These are phyloP conservation scores for Dalbergia cochinchinensis DNA, from an alignment of 306 rosid genomes.

Conservation along the genomic window DNA sequence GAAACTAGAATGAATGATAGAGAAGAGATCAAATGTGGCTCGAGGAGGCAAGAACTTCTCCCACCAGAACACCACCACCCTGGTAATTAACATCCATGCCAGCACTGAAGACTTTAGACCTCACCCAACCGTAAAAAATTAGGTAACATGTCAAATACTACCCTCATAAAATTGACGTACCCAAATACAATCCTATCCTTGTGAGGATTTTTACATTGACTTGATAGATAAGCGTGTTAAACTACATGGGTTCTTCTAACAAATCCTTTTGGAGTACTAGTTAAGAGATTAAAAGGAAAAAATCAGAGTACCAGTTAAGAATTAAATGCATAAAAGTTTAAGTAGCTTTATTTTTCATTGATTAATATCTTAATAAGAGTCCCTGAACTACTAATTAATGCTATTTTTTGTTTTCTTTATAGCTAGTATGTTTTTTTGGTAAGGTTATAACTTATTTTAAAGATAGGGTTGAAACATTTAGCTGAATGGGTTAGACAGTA, in stretches of 20 bases:
- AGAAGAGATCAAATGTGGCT: no score
- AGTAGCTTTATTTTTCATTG: not conserved
- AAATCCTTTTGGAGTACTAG: no score
- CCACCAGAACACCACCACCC: not conserved
- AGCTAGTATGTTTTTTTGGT: no score
- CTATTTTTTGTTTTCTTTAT: not conserved
- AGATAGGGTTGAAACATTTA: not conserved
- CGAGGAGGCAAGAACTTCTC: no score
- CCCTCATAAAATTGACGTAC: not conserved
- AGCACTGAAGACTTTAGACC: no score
- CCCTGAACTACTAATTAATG: not conserved
- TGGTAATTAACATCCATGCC: not conserved
- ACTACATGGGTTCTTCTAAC: no score
- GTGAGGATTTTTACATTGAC: not conserved
- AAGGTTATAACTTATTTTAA: no score
- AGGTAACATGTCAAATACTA: not conserved
- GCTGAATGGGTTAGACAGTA: not conserved
- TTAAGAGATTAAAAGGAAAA: no score
- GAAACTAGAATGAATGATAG: no score
- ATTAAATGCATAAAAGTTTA: no score
- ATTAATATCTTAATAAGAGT: not conserved
- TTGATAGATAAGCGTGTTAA: conserved; percentile 11
- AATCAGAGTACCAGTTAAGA: no score
- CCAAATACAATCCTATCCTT: not conserved
- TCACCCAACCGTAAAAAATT: conserved; percentile 21